Conservation (phyloP, 2,329 filamentous ascomycete species). For the Apiospora sp. region DNA sequence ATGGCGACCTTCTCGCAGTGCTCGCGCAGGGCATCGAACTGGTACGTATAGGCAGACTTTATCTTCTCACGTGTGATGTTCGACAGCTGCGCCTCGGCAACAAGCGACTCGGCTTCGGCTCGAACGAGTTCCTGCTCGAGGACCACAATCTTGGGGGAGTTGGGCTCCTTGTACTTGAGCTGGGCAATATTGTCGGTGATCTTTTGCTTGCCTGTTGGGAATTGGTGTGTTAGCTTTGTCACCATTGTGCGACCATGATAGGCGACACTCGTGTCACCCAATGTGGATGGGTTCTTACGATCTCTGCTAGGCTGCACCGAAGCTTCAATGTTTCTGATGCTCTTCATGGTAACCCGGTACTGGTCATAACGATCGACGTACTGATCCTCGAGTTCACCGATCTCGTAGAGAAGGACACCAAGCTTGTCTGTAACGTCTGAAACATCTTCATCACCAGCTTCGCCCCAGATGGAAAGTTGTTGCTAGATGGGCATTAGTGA, state of each 20-base stretch:
- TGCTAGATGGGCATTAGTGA: conserved; percentile 63
- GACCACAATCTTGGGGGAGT: conserved; percentile 96
- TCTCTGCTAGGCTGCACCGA: conserved; percentile 98
- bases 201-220: conserved; percentile 85
- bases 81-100: conserved; percentile 96
- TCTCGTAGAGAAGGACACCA: conserved; percentile 96
- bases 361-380: conserved; percentile 99
- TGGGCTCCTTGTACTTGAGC: conserved; percentile 99
- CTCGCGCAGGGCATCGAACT: conserved; percentile 96
- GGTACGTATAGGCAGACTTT: conserved; percentile 97
- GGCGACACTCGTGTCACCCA: neutral
- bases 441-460: conserved; percentile 94
- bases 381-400: conserved; percentile 97
- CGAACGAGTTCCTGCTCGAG: conserved; percentile 98
- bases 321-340: conserved; percentile 97
- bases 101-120: conserved; percentile 97
- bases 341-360: conserved; percentile 99
- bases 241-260: neutral
- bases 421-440: conserved; percentile 99
- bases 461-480: conserved; percentile 99
- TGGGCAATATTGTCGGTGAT: conserved; percentile 99
- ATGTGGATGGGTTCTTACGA: conserved; percentile 65
- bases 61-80: conserved; percentile 99
- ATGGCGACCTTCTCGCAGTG: conserved; percentile 98
- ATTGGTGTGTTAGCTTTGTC: conserved; percentile 31